Percentiles rank a stretch among this genome's conserved stretches.
Conservation (phyloP, 352 stramenopile genomes). For the Pythium vanterpoolii region DNA sequence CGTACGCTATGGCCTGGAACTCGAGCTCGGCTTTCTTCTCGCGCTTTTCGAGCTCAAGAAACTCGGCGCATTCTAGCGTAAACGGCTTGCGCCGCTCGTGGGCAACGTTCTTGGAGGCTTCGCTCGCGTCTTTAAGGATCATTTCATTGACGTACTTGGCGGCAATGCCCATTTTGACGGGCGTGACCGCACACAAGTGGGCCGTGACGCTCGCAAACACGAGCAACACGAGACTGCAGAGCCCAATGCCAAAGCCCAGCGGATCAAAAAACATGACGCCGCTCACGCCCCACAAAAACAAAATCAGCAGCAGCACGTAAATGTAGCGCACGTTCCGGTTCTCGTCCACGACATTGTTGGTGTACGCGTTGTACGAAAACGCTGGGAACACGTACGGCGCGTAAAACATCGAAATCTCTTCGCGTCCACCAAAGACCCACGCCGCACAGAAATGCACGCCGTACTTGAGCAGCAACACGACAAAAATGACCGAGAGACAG, state of each 20-base stretch:
- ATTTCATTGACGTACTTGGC: constrained; percentile 89
- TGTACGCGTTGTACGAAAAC: constrained; percentile 89
- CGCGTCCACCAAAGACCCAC: constrained; percentile 53
- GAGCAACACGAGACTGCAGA: constrained; percentile 84
- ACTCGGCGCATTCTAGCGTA: constrained; percentile 73
- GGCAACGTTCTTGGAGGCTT: constrained; percentile 62
- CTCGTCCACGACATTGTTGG: constrained; percentile 89
- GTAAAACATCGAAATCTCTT: constrained; percentile 73
- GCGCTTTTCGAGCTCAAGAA: constrained; percentile 62
- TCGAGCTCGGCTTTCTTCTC: constrained; percentile 81
- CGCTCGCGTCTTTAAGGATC: constrained; percentile 82
- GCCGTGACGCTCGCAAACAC: constrained; percentile 71
- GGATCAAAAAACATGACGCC: constrained; percentile 91
- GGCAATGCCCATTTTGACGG: constrained; percentile 84
- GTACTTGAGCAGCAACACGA: constrained; percentile 80
- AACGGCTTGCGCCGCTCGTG: constrained; percentile 66
- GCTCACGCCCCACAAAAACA: constrained; percentile 82
- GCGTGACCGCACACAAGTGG: constrained; percentile 77
- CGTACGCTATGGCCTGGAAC: constrained; percentile 80
- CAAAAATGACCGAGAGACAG: constrained; percentile 81
- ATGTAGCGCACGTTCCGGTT: constrained; percentile 63
- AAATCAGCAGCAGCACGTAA: constrained; percentile 66
- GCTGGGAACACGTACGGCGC: constrained; percentile 89
- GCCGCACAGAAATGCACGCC: constrained; percentile 51
- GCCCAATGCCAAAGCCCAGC: constrained; percentile 81